Conservation (phyloP, 352 stramenopile species). For the Peronospora belbahrii region DNA sequence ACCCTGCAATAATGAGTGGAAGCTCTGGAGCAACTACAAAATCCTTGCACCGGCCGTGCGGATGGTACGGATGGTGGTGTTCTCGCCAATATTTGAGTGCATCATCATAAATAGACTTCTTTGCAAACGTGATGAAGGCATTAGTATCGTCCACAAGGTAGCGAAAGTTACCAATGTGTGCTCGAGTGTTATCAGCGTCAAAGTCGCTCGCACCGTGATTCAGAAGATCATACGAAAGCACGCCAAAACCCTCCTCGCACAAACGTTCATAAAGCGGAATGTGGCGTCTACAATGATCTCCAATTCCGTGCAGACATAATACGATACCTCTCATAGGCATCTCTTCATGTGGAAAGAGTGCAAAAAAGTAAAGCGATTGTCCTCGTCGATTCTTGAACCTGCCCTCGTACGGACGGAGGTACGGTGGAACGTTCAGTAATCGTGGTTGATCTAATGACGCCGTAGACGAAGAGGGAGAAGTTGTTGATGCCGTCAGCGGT, state of each 20-base stretch:
- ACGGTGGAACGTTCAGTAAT: slow-evolving; percentile 13
- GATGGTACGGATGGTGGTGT: slow-evolving; percentile 23
- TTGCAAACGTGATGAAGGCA: slow-evolving; percentile 28
- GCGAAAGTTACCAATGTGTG: slow-evolving; percentile 25
- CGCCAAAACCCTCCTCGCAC: slow-evolving; percentile 34
- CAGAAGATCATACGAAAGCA: slow-evolving; percentile 47
- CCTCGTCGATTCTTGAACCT: slow-evolving; percentile 33
- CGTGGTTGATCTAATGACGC: slow-evolving; percentile 9
- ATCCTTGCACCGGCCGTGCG: slow-evolving; percentile 11
- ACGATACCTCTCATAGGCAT: slow-evolving; percentile 35
- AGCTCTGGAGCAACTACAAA: slow-evolving; percentile 8
- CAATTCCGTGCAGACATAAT: slow-evolving; percentile 46
- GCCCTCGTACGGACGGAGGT: slow-evolving; percentile 26
- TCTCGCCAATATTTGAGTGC: slow-evolving; percentile 23
- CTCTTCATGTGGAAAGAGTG: slow-evolving; percentile 31
- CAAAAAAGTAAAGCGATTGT: slow-evolving; percentile 40
- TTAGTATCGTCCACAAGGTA: slow-evolving; percentile 35
- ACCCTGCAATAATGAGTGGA: slow-evolving; percentile 40
- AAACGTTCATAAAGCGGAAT: slow-evolving; percentile 38
- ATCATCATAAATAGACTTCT: slow-evolving; percentile 16
- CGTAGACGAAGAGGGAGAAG: slow-evolving; percentile 8
- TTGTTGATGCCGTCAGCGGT: slow-evolving; percentile 6
- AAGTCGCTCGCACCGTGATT: slow-evolving; percentile 41
- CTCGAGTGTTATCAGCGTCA: slow-evolving; percentile 21
- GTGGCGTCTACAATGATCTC: slow-evolving; percentile 43